Conservation (phyloP, 2,329 filamentous ascomycete genomes). For the Corinectria fuckeliana region DNA sequence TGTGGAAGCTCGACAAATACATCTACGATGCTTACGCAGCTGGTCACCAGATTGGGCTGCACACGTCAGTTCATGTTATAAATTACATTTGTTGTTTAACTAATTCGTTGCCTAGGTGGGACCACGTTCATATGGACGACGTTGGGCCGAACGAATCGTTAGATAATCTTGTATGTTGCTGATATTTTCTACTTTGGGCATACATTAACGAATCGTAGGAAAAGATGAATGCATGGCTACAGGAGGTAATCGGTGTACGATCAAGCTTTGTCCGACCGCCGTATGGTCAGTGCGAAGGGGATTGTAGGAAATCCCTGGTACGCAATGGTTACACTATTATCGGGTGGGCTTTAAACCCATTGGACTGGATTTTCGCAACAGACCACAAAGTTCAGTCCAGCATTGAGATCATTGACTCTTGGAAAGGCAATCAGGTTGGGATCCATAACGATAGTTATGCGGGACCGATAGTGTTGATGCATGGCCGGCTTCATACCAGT, state of each 20-base stretch:
- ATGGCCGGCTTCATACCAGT: slow-evolving; percentile 5
- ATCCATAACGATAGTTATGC: neutral
- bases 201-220: neutral
- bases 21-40: slow-evolving; percentile 2
- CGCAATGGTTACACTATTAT: slow-evolving; percentile 3
- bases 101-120: neutral
- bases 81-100: neutral
- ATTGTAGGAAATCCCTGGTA: slow-evolving; percentile 1
- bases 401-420: slow-evolving; percentile 1
- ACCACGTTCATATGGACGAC: neutral
- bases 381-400: slow-evolving; percentile 1
- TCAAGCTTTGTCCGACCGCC: slow-evolving; percentile 5
- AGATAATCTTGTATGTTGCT: neutral
- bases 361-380: slow-evolving; percentile 3
- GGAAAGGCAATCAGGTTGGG: neutral
- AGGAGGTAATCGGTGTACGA: neutral
- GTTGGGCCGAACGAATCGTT: neutral
- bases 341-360: slow-evolving; percentile 1
- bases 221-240: neutral
- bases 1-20: slow-evolving; percentile 1
- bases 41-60: slow-evolving; percentile 4
- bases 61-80: slow-evolving; percentile 4
- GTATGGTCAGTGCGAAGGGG: slow-evolving; percentile 3
- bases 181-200: neutral
- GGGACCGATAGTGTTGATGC: slow-evolving; percentile 4